Base-by-base conservation (phyloP, 116 monocot species). In the Phalaenopsis hybrid region DNA sequence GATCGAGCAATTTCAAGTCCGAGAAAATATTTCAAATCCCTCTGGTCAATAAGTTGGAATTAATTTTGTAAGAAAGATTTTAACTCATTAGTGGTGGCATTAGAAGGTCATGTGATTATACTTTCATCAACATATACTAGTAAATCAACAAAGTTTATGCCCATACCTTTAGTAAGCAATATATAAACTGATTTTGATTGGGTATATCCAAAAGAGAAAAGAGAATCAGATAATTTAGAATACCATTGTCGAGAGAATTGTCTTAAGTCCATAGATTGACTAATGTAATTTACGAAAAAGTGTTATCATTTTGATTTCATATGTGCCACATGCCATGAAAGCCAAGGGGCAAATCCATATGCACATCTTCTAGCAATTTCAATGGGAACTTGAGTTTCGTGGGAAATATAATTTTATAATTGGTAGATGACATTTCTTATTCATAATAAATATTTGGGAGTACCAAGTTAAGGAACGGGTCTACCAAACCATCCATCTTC, bases 41-140 rank as follows among this genome's bases (percentile, higher is more conserved):
- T 70, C 3, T 72, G 49, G 7, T 83, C 79, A 1, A 25, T 83
- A 0, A 83, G 13, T 20, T 55, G 15, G 31, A 83, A 83, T 0
- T 50, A 2, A 1, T 0, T 0, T 17, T 48, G 28, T 3, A 79
- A 65, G 13, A 1, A 34, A 0, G 6, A 0, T n/a, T 77, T 37
- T n/a, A 79, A 18, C 2, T 13, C 0, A 0, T 28, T 17, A 20
- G 80, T 52, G 0, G 16, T 4, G 18, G 34, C 0, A 10, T 57
- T 11, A 23, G 6, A 12, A 6, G 28, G 51, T 0, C 44, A n/a
- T 1, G 74, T 74, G 1, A 84, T 8, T 0, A 80, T 28, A 0
- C 75, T 75, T n/a, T 84, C 58, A 61, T 85, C 81, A 12, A 81
- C 81, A 68, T 85, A 85, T 1, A 63, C 12, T 0, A 85, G 11